Evolutionary conservation across 352 stramenopile species (phyloP).

Genomic region (Phytopythium helicoides): DNA sequence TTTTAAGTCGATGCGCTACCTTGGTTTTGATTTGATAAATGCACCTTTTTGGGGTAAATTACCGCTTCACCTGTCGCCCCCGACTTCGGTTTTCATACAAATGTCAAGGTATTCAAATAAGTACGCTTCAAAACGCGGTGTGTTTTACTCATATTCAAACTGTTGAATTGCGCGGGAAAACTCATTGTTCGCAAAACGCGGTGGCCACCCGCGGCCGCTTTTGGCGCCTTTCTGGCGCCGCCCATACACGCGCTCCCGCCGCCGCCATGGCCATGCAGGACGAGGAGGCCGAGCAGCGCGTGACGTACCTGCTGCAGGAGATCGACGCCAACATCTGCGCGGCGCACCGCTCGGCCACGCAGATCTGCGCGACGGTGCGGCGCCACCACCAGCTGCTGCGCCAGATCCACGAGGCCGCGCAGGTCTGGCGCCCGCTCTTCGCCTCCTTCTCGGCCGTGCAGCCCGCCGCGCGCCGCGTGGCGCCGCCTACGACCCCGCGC

Average conservation of each 20-base stretch:
- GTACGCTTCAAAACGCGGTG: no score
- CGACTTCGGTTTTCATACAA: no score
- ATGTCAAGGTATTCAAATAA: no score
- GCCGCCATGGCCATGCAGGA: slow-evolving; percentile 28
- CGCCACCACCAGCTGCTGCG: slow-evolving; percentile 74
- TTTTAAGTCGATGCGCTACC: slow-evolving; percentile 18
- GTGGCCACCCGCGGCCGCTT: no score
- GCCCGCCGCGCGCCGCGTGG: slow-evolving; percentile 26
- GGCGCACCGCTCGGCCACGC: slow-evolving; percentile 69
- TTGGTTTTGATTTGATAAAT: slow-evolving; percentile 4
- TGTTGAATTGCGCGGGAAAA: no score
- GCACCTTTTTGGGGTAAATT: no score
- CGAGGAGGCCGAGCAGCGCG: slow-evolving; percentile 71
- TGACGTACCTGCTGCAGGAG: slow-evolving; percentile 84
- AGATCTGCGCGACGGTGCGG: slow-evolving; percentile 68
- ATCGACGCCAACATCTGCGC: slow-evolving; percentile 83
- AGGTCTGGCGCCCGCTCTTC: slow-evolving; percentile 78
- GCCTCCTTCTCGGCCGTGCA: slow-evolving; percentile 60
- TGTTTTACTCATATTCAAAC: no score
- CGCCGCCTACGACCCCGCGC: slow-evolving; percentile 25
- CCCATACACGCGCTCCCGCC: no score
- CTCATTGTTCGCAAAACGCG: no score
- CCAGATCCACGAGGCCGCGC: slow-evolving; percentile 70
- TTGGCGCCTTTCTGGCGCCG: no score
- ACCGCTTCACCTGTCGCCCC: no score